Evolutionary conservation across 2,329 filamentous ascomycete genomes (phyloP).

Genomic region (Ophiocordyceps camponoti-saundersi): DNA sequence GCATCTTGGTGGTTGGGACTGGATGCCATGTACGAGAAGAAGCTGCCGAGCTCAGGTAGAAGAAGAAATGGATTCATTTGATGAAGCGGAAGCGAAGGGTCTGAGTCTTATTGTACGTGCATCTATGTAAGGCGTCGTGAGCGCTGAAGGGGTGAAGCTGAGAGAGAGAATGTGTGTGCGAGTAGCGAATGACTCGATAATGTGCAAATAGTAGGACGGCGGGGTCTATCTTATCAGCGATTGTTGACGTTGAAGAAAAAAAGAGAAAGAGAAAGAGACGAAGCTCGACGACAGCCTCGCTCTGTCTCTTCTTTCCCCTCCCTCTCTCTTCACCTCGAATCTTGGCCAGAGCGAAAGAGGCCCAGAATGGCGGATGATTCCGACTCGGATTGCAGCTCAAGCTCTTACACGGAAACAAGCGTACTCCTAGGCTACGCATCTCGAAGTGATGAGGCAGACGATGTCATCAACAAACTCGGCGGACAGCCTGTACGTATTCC

Average conservation of each 20-base stretch:
- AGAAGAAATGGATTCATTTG: neutral
- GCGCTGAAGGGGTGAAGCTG: too few relatives aligned
- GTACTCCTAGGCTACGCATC: constrained; percentile 84
- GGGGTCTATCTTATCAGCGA: neutral
- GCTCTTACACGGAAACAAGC: constrained; percentile 62
- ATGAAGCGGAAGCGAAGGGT: neutral
- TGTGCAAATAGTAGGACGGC: neutral
- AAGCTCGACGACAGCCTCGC: neutral
- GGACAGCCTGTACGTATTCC: constrained; percentile 66
- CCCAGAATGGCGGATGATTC: constrained; percentile 29
- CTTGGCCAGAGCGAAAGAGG: neutral
- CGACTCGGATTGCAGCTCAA: constrained; percentile 70
- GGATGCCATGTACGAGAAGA: neutral
- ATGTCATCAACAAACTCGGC: constrained; percentile 65
- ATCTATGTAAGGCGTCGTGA: too few relatives aligned
- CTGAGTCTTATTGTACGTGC: too few relatives aligned
- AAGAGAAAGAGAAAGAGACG: neutral
- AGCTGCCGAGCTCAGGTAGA: neutral
- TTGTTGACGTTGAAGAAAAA: neutral
- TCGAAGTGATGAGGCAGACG: constrained; percentile 59
- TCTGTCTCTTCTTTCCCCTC: neutral
- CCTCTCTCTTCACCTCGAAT: neutral
- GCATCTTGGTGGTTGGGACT: neutral
- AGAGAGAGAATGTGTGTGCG: neutral
- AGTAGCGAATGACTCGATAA: neutral